Base-by-base conservation (phyloP, 257 asterid species). In the Scutellaria barbata region DNA sequence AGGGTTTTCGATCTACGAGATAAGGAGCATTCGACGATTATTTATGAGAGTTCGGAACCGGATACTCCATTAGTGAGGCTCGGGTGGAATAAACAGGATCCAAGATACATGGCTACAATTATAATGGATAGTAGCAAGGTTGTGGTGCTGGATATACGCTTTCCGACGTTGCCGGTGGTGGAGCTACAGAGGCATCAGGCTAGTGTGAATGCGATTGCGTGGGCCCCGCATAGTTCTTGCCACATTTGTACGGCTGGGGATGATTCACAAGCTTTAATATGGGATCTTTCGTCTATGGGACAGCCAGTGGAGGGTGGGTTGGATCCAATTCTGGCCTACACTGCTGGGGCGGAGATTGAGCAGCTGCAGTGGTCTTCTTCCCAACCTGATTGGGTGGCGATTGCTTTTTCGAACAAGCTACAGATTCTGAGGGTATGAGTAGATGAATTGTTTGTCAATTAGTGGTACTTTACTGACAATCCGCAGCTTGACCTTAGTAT, bases 171-270 rank as follows among this genome's bases (percentile, higher is more conserved):
- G 64, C 99, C 96, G 0, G 96, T 94, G 68, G 98, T 92, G 74
- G 99, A 94, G 85, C 76, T 94, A 74, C 96, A 91, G 88, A 81
- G 99, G 74, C 99, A 94, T 74, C 99, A 94, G 85, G 92, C 96
- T 0, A 80, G 97, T n/a, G 98, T 94, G 66, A 94, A 89, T 39
- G 98, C 97, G 16, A 83, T 91, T 52, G 99, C 97, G 0, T 91
- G 99, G 99, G 99, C 99, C 7, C 98, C 98, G 10, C 99, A 94
- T 61, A 94, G 97, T 64, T 89, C 96, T 13, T 94, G 99, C 85
- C 99, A 94, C 79, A 94, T 94, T 71, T 94, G 97, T 80, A 94
- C 99, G 10, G 97, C 97, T 0, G 99, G 97, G 60, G 99, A 94
- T 52, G 97, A 91, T 81, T 91, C 99, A 0, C 99, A 94, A 81